A percentile compares a stretch with the other conserved stretches of the same genome.
These are phyloP conservation scores for Leccinum boreale DNA, from an alignment of 768 basidiomycete species.

Conservation along the genomic window DNA sequence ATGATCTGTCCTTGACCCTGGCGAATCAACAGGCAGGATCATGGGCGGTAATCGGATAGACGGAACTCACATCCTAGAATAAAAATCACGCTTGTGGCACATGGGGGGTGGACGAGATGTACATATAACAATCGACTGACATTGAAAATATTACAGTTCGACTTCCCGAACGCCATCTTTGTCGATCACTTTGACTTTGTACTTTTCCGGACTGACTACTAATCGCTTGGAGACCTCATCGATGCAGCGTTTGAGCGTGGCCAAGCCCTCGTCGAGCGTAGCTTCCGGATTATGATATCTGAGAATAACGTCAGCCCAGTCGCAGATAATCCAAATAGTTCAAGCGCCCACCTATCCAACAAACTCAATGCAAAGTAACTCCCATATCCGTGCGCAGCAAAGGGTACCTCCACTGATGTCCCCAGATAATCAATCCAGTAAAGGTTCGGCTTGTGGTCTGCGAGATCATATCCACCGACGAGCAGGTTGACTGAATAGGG, in stretches of 20 bases:
- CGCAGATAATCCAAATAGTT: neutral
- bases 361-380: constrained; percentile 90
- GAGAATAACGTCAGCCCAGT: neutral
- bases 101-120: neutral
- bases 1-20: neutral
- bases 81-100: neutral
- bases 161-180: constrained; percentile 85
- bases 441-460: constrained; percentile 65
- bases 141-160: constrained; percentile 47
- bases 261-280: constrained; percentile 80
- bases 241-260: constrained; percentile 80
- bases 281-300: constrained; percentile 93
- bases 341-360: constrained; percentile 68
- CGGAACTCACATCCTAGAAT: constrained; percentile 22
- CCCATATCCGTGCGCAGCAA: constrained; percentile 94
- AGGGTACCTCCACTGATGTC: constrained; percentile 83
- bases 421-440: constrained; percentile 99
- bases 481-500: constrained; percentile 93
- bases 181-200: constrained; percentile 90
- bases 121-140: constrained; percentile 5
- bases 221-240: constrained; percentile 83
- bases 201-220: constrained; percentile 74
- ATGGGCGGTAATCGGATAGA: constrained; percentile 51
- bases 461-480: constrained; percentile 87
- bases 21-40: constrained; percentile 43